phyloP scores from a whole-genome alignment of 2,329 filamentous ascomycete genomes.

The Aaosphaeria pasadenensis region DNA sequence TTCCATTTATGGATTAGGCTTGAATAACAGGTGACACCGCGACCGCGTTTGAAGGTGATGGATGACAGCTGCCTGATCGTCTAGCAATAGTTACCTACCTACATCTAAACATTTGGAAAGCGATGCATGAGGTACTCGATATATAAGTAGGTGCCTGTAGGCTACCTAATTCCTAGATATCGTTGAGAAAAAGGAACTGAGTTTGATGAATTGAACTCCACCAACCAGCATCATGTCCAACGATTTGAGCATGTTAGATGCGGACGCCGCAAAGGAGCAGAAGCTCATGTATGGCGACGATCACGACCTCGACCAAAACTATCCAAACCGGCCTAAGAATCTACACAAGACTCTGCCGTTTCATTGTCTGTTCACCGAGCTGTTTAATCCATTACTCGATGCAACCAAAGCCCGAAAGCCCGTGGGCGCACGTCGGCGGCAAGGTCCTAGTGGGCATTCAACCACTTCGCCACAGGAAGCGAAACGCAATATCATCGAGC shows the following conservation, averaged over 20 bases:
- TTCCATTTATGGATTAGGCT: too few species aligned
- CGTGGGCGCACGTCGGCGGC: slow-evolving; percentile 54
- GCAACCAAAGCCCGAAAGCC: slow-evolving; percentile 70
- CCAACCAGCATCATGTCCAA: slow-evolving; percentile 18
- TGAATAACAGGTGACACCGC: too few species aligned
- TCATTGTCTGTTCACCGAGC: slow-evolving; percentile 68
- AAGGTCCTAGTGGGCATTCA: slow-evolving; percentile 57
- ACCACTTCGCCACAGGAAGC: slow-evolving; percentile 72
- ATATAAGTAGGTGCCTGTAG: too few species aligned
- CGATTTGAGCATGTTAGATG: slow-evolving; percentile 38
- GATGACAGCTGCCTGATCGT: too few species aligned
- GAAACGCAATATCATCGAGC: slow-evolving; percentile 74
- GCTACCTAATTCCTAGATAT: too few species aligned
- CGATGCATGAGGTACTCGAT: too few species aligned
- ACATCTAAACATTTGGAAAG: too few species aligned
- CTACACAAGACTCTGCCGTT: slow-evolving; percentile 77
- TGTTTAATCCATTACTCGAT: slow-evolving; percentile 80
- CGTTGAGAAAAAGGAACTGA: too few species aligned
- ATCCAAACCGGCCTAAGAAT: slow-evolving; percentile 79
- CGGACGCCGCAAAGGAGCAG: slow-evolving; percentile 46
- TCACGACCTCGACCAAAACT: slow-evolving; percentile 50
- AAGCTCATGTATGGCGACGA: slow-evolving; percentile 49
- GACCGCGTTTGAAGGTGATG: too few species aligned
- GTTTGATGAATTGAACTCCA: too few species aligned
- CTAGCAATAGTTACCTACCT: too few species aligned